Evolutionary conservation across 768 basidiomycete species (phyloP).

Genomic region (Mycena kentingensis): DNA sequence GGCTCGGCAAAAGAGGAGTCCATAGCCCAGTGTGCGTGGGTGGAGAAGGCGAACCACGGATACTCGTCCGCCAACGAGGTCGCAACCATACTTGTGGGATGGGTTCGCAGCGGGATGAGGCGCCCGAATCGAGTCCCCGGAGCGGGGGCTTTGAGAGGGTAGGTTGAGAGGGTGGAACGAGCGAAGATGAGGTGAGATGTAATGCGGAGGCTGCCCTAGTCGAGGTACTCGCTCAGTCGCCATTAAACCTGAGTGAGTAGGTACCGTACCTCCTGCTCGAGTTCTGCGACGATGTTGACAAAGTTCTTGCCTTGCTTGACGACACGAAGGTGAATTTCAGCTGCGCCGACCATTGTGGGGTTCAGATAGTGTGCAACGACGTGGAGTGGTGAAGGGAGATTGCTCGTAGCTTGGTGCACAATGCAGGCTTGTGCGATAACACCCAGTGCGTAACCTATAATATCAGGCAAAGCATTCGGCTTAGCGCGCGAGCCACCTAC

Average conservation of each 20-base stretch:
- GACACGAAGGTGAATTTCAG: neutral
- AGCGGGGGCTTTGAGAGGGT: neutral
- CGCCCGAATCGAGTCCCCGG: neutral
- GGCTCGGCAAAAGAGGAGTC: neutral
- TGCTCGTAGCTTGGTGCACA: neutral
- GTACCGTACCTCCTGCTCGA: neutral
- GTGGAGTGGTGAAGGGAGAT: neutral
- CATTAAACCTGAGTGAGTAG: neutral
- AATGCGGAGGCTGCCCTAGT: neutral
- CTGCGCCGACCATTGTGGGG: neutral
- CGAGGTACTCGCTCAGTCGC: neutral
- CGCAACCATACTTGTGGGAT: neutral
- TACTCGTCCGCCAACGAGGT: neutral
- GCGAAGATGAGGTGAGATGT: neutral
- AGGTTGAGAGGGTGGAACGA: neutral
- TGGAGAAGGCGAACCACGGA: neutral
- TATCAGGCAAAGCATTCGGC: neutral
- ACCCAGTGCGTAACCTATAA: neutral
- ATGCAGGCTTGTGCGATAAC: neutral
- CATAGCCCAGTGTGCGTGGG: neutral
- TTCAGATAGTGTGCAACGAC: slow-evolving; percentile 1
- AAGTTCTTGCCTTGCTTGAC: neutral
- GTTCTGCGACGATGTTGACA: neutral
- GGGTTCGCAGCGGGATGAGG: neutral
- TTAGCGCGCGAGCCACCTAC: neutral